Base-by-base conservation (phyloP, 2,329 filamentous ascomycete genomes). In the Aspergillus pseudoglaucus region DNA sequence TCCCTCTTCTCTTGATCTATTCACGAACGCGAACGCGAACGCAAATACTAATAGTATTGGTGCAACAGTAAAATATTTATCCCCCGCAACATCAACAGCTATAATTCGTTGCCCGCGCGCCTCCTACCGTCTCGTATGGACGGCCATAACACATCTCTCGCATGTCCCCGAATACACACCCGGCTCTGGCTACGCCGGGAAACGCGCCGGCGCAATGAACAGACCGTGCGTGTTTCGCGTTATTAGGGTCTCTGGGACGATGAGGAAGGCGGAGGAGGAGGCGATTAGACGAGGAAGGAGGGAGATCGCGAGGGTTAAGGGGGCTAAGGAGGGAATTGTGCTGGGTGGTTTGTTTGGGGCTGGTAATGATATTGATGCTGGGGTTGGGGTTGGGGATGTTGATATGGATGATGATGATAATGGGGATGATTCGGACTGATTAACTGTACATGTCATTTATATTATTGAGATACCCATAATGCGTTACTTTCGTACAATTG, bases 221-320 rank as follows among this genome's bases (percentile, higher is more conserved):
- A 55, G 60, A 8, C 75, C 80, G 0, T 95, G 90, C 60, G 84
- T 91, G 1, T 87, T 95, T 53, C 83, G 85, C 41, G 90, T 98
- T 12, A 81, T 95, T 6, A 80, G 88, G 52, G 88, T 96, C 12
- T 93, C 88, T 55, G 93, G 91, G 14, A 98, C 93, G 3, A 95
- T 98, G 61, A 85, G 84, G 58, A 95, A 95, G 68, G 85, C 83
- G 2, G 90, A 97, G 68, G 84, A 95, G 64, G 90, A 95, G 67
- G 89, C 90, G 32, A 86, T 97, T 59, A 79, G 84, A 3, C 78
- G 88, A 51, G 88, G 89, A 38, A 83, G 86, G 57, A 75, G 77
- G 48, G 79, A 89, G 48, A 84, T 95, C 50, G 73, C 87, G 39
- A 79, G 82, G 25, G 83, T 85, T 45, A 80, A 79, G 61, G 78